phyloP scores from a whole-genome alignment of 495 filamentous ascomycete genomes.

The Pyrenopolyporus hunteri region DNA sequence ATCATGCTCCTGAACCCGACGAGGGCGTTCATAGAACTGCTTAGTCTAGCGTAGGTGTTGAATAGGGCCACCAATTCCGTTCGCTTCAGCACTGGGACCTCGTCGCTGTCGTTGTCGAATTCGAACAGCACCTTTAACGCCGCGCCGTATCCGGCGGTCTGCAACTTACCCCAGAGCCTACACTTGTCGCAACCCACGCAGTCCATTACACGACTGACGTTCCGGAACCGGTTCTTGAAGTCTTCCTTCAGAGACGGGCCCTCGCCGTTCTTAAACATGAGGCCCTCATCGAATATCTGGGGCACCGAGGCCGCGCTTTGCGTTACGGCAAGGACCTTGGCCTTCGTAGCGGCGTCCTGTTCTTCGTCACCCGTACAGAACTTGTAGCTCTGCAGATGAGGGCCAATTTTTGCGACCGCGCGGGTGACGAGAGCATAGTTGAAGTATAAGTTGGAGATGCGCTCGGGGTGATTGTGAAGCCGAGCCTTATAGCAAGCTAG shows the following conservation, averaged over 20 bases:
- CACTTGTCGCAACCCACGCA: slow-evolving; percentile 99
- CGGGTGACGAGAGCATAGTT: slow-evolving; percentile 94
- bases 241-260: slow-evolving; percentile 86
- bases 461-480: slow-evolving; percentile 82
- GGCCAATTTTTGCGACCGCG: slow-evolving; percentile 88
- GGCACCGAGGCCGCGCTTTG: slow-evolving; percentile 68
- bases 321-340: slow-evolving; percentile 76
- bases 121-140: slow-evolving; percentile 96
- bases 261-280: slow-evolving; percentile 86
- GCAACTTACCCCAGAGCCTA: slow-evolving; percentile 96
- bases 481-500: slow-evolving; percentile 85
- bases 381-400: slow-evolving; percentile 79
- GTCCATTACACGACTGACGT: slow-evolving; percentile 95
- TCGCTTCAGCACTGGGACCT: slow-evolving; percentile 76
- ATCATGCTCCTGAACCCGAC: slow-evolving; percentile 74
- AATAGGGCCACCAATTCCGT: slow-evolving; percentile 93
- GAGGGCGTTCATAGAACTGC: slow-evolving; percentile 75
- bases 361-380: slow-evolving; percentile 86
- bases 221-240: slow-evolving; percentile 95
- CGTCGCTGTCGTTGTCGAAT: slow-evolving; percentile 75
- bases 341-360: slow-evolving; percentile 79
- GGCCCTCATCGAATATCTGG: slow-evolving; percentile 87
- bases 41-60: slow-evolving; percentile 89
- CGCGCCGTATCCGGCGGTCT: slow-evolving; percentile 92
- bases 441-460: slow-evolving; percentile 97